Percentiles rank a stretch among this genome's conserved stretches.
Evolutionary conservation across 345 rosid species (phyloP).

Genomic region (Raphanus sativus): DNA sequence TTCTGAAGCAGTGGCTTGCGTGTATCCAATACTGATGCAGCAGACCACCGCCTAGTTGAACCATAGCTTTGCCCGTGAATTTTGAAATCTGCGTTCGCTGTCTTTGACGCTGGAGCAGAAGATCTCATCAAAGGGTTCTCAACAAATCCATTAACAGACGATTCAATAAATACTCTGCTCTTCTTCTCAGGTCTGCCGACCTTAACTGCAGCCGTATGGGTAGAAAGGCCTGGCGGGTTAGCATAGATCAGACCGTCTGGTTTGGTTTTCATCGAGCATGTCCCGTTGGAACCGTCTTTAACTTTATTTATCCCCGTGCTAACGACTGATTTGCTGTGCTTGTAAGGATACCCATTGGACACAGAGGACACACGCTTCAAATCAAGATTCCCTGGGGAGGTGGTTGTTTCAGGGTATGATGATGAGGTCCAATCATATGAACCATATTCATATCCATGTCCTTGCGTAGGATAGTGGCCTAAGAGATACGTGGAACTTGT

Average conservation of each 20-base stretch:
- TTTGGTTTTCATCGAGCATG: conserved; percentile 43
- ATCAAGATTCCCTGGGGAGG: conserved; percentile 55
- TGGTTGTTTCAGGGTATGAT: conserved; percentile 56
- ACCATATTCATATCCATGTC: conserved; percentile 77
- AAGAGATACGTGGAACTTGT: conserved; percentile 57
- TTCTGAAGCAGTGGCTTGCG: conserved; percentile 77
- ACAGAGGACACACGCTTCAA: conserved; percentile 54
- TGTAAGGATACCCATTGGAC: conserved; percentile 55
- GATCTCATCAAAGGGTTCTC: conserved; percentile 49
- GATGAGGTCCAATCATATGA: conserved; percentile 82
- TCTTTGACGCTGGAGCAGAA: conserved; percentile 43
- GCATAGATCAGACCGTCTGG: conserved; percentile 33
- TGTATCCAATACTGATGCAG: conserved; percentile 71
- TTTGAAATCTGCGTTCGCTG: conserved; percentile 49
- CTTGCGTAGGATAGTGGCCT: conserved; percentile 75
- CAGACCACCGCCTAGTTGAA: conserved; percentile 50
- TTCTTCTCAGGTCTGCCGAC: conserved; percentile 67
- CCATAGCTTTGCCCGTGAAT: conserved; percentile 46
- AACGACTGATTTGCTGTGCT: conserved; percentile 50
- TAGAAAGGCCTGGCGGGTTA: conserved; percentile 30
- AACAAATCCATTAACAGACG: conserved; percentile 59
- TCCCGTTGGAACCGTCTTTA: conserved; percentile 53
- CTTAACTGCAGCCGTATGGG: conserved; percentile 46
- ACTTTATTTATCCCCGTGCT: conserved; percentile 44
- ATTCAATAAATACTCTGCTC: conserved; percentile 57